phyloP scores from a whole-genome alignment of 148 eudicot genomes.

The Nyssa sinensis region DNA sequence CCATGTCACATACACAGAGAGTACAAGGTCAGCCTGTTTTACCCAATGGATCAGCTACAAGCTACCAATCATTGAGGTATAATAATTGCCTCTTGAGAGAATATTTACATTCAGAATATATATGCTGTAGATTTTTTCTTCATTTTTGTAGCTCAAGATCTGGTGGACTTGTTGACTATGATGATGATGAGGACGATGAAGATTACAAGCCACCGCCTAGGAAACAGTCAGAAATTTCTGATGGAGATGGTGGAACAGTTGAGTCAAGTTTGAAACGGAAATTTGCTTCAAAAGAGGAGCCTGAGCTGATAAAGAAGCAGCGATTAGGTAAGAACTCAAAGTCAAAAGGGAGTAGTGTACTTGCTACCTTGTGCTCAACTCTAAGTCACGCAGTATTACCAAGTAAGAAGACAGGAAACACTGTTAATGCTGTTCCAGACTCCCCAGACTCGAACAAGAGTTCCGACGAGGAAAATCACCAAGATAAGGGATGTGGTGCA shows the following conservation, averaged over 20 bases:
- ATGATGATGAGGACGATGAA: constrained; percentile 93
- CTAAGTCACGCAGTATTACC: constrained; percentile 71
- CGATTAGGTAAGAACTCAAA: constrained; percentile 43
- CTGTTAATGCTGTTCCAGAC: constrained; percentile 23
- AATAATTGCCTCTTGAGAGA: background rate
- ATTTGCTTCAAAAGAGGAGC: constrained; percentile 50
- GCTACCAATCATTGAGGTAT: constrained; percentile 56
- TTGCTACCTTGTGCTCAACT: constrained; percentile 74
- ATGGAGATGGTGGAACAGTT: constrained; percentile 59
- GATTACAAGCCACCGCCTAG: constrained; percentile 88
- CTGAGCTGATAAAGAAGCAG: constrained; percentile 57
- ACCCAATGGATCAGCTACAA: constrained; percentile 59
- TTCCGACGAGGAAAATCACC: constrained; percentile 32
- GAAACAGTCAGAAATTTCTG: constrained; percentile 51
- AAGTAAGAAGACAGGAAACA: constrained; percentile 44
- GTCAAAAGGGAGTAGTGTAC: constrained; percentile 62
- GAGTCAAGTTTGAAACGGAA: constrained; percentile 64
- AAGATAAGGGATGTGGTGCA: constrained; percentile 21
- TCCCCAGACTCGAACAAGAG: constrained; percentile 28
- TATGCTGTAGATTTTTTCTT: background rate
- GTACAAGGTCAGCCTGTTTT: constrained; percentile 39
- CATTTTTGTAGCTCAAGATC: constrained; percentile 43
- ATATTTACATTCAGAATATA: background rate
- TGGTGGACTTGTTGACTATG: constrained; percentile 90
- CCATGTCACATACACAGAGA: constrained; percentile 33